phyloP scores from a whole-genome alignment of 495 filamentous ascomycete genomes.

The Hypoxylon perforatum region DNA sequence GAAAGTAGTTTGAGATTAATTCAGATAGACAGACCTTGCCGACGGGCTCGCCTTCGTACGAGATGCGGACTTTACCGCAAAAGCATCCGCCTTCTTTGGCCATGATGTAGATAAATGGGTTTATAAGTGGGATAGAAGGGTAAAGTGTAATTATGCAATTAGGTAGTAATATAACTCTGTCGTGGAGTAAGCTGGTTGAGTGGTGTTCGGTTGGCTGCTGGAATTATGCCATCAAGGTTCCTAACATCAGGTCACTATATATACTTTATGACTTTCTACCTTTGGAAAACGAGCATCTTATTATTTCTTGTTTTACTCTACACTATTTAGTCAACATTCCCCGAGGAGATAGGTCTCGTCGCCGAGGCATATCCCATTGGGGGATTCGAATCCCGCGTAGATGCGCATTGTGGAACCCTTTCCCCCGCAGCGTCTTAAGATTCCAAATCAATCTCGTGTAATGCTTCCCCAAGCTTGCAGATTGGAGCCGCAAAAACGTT shows the following conservation, averaged over 20 bases:
- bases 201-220: neutral
- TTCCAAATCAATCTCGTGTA: constrained; percentile 2
- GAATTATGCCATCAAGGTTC: constrained; percentile 21
- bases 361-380: neutral
- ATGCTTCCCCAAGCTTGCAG: neutral
- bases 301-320: too few species aligned
- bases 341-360: neutral
- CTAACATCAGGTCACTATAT: constrained; percentile 9
- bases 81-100: constrained; percentile 53
- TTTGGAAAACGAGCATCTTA: neutral
- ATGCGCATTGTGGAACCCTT: neutral
- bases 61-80: constrained; percentile 53
- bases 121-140: neutral
- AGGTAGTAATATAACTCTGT: neutral
- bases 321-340: neutral
- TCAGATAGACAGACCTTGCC: constrained; percentile 37
- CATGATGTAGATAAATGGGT: constrained; percentile 43
- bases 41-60: constrained; percentile 45
- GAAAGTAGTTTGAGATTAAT: neutral
- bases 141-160: constrained; percentile 2
- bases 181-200: neutral
- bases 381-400: neutral
- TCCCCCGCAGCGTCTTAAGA: constrained; percentile 17
- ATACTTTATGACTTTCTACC: neutral
- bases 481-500: neutral